phyloP scores from a whole-genome alignment of 2,329 filamentous ascomycete genomes.

The Escovopsis sp. region DNA sequence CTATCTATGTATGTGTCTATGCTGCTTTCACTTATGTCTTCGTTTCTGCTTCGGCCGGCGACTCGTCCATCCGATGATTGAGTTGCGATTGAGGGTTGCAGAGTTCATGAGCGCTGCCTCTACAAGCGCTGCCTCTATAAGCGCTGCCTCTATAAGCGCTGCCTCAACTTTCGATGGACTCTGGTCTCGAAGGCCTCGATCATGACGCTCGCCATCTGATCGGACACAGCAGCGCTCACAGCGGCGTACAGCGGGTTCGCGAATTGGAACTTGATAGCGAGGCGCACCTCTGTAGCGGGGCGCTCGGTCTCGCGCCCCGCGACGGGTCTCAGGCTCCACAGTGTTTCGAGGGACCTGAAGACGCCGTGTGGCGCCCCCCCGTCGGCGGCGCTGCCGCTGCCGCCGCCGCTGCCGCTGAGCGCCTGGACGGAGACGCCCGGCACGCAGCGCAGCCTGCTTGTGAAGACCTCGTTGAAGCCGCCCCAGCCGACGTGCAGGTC shows the following conservation, averaged over 20 bases:
- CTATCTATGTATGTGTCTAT: no score
- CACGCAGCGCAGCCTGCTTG: conserved; percentile 63
- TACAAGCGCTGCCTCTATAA: conserved; percentile 1
- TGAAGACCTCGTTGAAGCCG: conserved; percentile 70
- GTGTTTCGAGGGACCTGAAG: conserved; percentile 54
- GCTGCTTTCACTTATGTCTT: background rate
- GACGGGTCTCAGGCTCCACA: conserved; percentile 48
- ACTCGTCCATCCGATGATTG: background rate
- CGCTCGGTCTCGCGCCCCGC: conserved; percentile 1
- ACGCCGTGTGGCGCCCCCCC: conserved; percentile 29
- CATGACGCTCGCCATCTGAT: conserved; percentile 76
- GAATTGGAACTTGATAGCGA: conserved; percentile 73
- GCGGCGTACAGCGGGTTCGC: conserved; percentile 76
- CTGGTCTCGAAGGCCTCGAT: conserved; percentile 83
- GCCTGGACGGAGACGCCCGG: conserved; percentile 63
- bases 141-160: background rate
- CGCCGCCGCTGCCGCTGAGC: conserved; percentile 43
- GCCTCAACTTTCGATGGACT: conserved; percentile 36
- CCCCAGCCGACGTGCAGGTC: conserved; percentile 78
- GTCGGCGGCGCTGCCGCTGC: conserved; percentile 32
- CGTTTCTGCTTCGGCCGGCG: background rate
- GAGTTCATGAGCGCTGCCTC: background rate
- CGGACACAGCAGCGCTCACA: conserved; percentile 66
- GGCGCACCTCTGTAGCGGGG: conserved; percentile 50
- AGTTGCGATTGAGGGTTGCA: background rate